Base-by-base conservation (phyloP, 805 yeast species). In the Spathaspora sp. region DNA sequence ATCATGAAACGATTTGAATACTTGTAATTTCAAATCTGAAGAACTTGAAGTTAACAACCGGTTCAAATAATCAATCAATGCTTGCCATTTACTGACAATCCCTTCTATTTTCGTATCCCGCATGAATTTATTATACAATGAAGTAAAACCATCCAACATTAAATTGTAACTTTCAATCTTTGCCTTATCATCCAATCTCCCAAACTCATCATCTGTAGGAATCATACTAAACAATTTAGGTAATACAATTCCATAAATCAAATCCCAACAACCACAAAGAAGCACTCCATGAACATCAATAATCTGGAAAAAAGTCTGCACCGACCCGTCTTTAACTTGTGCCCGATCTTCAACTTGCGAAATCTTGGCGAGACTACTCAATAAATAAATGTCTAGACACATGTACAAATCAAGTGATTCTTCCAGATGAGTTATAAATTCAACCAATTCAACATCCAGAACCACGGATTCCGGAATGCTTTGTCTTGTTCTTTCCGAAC, bases 311-410 rank as follows among this genome's bases (percentile, higher is more conserved):
- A 92, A 84, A 0, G 97, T 93, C 62, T 91, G 96, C 14, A 90
- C 79, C 0, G 97, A 85, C 1, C 97, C 97, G 60, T 90, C 91
- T 54, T 96, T 78, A 0, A 93, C 96, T 59, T 91, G 96, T 1
- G 85, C 78, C 50, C 96, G 77, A 9, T 40, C 47, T 2, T 75
- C 60, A 57, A 87, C 96, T 26, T 70, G 63, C 0, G 92, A 79
- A 20, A 90, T 78, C 19, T 77, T 75, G 0, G 90, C 83, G 38
- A 93, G 67, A 31, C 81, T 77, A 8, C 79, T 72, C 49, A 89
- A 67, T 43, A 91, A 67, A 59, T 87, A 80, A 42, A 66, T 57
- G 55, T 51, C 54, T 17, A 51, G 39, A 26, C 48, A 44, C 20
- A 42, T 40, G 38, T 44, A 51, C 31, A 35, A 32, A n/a, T 17